Evolutionary conservation across 257 asterid genomes (phyloP), one percentile per base, ranked within the genome.

Genomic region (Jacaranda mimosifolia): DNA sequence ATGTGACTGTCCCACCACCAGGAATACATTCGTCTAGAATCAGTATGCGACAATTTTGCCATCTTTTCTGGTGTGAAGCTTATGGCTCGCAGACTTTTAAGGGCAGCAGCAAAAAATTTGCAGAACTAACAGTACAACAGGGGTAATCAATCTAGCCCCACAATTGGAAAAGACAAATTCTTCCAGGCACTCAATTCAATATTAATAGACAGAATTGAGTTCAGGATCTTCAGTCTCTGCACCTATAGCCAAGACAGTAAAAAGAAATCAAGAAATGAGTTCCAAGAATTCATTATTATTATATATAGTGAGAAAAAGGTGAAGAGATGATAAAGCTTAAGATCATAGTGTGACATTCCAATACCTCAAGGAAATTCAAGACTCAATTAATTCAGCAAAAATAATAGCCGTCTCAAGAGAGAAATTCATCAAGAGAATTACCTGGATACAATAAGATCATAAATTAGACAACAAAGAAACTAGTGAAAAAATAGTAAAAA

Each of bases 1-100:
- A 93, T 90, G 73, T 95, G 99, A 79, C 99, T 95, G 81, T 93
- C 94, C 99, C 98, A 95, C 99, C 99, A 95, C 99, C 99, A 95
- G 14, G 99, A 93, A 67, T 95, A 95, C 98, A 85, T 90, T 35
- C 97, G 85, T 55, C 92, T 87, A 5, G 99, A 89, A 74, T 90
- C 91, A 1, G 85, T 60, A 10, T 88, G 88, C 12, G 91, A 74
- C 56, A 91, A 74, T 56, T 88, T 80, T 7, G 98, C 90, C 98
- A 94, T 94, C 68, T 67, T 82, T 81, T 57, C 69, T 63, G 48
- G 67, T 74, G 57, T 46, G 69, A 53, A 42, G 68, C 68, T 67
- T 51, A 49, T 36, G 19, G 71, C 51, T 63, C 13, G 66, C 82
- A 53, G 63, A 68, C 51, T 36, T 66, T 56, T 46, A 12, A 53